A percentile compares a stretch with the other conserved stretches of the same genome.
phyloP scores from a whole-genome alignment of 305 asterid genomes.

The Plantago coronopus region DNA sequence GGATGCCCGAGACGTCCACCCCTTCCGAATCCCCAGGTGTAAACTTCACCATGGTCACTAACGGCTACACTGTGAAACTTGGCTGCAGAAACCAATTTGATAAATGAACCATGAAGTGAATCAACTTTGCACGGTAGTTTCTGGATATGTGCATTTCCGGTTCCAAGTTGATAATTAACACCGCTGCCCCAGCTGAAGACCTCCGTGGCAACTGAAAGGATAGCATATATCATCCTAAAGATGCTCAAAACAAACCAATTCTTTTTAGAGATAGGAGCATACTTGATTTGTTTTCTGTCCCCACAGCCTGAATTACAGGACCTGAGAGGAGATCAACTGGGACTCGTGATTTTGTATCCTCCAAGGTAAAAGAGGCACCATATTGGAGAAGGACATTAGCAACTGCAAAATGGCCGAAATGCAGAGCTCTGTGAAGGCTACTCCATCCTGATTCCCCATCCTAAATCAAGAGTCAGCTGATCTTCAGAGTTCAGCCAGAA shows the following conservation, averaged over 20 bases:
- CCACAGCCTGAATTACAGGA: constrained; percentile 68
- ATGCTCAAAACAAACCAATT: constrained; percentile 20
- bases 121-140: constrained; percentile 97
- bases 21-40: constrained; percentile 98
- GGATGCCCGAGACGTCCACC: constrained; percentile 99
- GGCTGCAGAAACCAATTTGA: constrained; percentile 72
- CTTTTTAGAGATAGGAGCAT: constrained; percentile 20
- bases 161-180: constrained; percentile 97
- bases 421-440: constrained; percentile 93
- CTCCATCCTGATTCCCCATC: constrained; percentile 99
- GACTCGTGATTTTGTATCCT: constrained; percentile 75
- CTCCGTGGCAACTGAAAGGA: constrained; percentile 66
- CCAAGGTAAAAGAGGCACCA: constrained; percentile 69
- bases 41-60: constrained; percentile 75
- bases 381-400: constrained; percentile 81
- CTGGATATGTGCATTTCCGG: constrained; percentile 96
- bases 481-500: constrained; percentile 14
- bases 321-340: constrained; percentile 95
- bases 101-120: constrained; percentile 65
- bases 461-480: constrained; percentile 36
- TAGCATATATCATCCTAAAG: constrained; percentile 23
- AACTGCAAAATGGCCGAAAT: constrained; percentile 90
- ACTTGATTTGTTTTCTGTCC: constrained; percentile 56
- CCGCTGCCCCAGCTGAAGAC: constrained; percentile 99
- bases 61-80: constrained; percentile 98